phyloP scores from a whole-genome alignment of 495 filamentous ascomycete species.

The Hypoxylon intermedium region DNA sequence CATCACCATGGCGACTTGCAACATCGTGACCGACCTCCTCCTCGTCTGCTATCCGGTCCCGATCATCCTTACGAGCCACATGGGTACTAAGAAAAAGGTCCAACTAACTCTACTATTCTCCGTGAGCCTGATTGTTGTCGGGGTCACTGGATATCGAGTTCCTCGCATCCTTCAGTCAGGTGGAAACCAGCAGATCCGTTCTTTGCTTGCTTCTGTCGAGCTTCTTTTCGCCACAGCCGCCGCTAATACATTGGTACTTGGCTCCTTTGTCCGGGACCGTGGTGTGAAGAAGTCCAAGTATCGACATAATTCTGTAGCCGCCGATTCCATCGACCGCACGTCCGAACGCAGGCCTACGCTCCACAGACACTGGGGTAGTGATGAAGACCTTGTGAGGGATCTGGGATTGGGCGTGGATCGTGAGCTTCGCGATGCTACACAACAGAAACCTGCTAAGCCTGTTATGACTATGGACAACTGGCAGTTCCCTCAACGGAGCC shows the following conservation, averaged over 20 bases:
- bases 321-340: conserved; percentile 54
- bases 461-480: conserved; percentile 48
- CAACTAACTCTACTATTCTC: conserved; percentile 78
- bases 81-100: conserved; percentile 69
- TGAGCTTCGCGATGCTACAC: conserved; percentile 56
- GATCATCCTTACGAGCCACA: conserved; percentile 75
- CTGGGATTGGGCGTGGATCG: conserved; percentile 71
- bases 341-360: conserved; percentile 55
- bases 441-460: conserved; percentile 37
- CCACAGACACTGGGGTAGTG: conserved; percentile 78
- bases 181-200: conserved; percentile 75
- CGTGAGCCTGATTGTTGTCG: conserved; percentile 78
- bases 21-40: conserved; percentile 86
- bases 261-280: conserved; percentile 79
- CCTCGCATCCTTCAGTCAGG: conserved; percentile 67
- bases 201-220: conserved; percentile 78
- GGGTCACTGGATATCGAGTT: conserved; percentile 77
- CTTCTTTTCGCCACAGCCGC: conserved; percentile 78
- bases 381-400: conserved; percentile 78
- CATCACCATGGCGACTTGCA: conserved; percentile 83
- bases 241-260: conserved; percentile 79
- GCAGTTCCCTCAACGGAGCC: conserved; percentile 46
- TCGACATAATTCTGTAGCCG: conserved; percentile 60
- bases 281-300: conserved; percentile 81
- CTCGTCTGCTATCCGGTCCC: conserved; percentile 88